phyloP scores from a whole-genome alignment of 2,329 filamentous ascomycete genomes.

The Clarireedia paspali region DNA sequence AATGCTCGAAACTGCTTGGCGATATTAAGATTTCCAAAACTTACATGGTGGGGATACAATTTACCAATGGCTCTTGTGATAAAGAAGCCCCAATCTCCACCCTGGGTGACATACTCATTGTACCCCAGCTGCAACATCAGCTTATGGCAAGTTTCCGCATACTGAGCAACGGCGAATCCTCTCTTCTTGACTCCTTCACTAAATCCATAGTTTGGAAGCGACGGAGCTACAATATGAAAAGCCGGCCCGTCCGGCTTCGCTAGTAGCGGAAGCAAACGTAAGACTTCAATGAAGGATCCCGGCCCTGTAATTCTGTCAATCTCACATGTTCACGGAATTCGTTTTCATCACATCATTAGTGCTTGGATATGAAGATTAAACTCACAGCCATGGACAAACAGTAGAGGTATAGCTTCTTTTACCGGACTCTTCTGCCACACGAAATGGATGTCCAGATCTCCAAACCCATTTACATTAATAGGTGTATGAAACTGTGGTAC shows the following conservation, averaged over 20 bases:
- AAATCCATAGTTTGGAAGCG: conserved; percentile 46
- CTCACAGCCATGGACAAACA: conserved; percentile 53
- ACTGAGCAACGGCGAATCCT: conserved; percentile 52
- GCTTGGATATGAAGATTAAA: background rate
- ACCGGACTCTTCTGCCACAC: conserved; percentile 46
- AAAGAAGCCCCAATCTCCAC: conserved; percentile 65
- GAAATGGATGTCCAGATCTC: conserved; percentile 54
- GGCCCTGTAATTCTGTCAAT: conserved; percentile 8
- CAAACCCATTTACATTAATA: conserved; percentile 51
- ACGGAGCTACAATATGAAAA: conserved; percentile 42
- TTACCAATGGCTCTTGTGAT: conserved; percentile 55
- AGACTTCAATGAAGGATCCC: conserved; percentile 13
- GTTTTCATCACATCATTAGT: background rate
- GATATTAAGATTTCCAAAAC: background rate
- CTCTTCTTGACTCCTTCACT: conserved; percentile 27
- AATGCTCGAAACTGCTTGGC: background rate
- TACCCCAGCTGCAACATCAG: conserved; percentile 63
- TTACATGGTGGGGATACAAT: conserved; percentile 42
- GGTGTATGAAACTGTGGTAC: conserved; percentile 46
- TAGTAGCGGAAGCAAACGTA: conserved; percentile 14
- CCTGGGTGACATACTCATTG: conserved; percentile 50
- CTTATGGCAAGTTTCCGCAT: conserved; percentile 56
- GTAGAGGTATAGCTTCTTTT: conserved; percentile 46
- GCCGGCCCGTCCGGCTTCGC: conserved; percentile 11
- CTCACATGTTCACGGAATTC: background rate